Conservation (phyloP, 2,329 filamentous ascomycete species). For the Corynespora cassiicola region DNA sequence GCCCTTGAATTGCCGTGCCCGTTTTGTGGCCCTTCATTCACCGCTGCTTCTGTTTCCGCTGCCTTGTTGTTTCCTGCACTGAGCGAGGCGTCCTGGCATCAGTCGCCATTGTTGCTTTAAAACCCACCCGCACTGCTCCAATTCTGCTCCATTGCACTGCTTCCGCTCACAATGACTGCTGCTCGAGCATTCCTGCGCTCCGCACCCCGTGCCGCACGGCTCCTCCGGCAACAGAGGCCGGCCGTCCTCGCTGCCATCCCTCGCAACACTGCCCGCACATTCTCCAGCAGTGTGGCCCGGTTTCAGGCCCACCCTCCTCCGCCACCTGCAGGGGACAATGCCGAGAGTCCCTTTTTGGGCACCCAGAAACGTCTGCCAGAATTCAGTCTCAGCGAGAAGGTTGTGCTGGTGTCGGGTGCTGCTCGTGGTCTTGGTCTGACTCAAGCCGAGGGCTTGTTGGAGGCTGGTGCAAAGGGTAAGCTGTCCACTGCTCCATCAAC, state of each 20-base stretch:
- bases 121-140: too few relatives aligned
- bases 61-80: not conserved
- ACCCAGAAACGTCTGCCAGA: constrained; percentile 63
- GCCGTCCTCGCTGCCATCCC: not conserved
- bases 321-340: constrained; percentile 11
- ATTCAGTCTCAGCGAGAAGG: constrained; percentile 75
- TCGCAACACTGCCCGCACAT: not conserved
- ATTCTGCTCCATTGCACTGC: not conserved
- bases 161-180: constrained; percentile 5
- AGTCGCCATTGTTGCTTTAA: too few relatives aligned
- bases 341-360: constrained; percentile 14
- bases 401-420: constrained; percentile 74
- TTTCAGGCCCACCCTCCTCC: constrained; percentile 5
- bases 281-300: constrained; percentile 6
- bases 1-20: not conserved
- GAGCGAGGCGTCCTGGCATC: constrained; percentile 6
- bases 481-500: not conserved
- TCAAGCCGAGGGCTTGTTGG: constrained; percentile 74
- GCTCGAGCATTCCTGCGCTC: constrained; percentile 3
- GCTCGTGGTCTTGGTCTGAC: constrained; percentile 76
- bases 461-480: constrained; percentile 73
- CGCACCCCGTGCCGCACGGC: not conserved
- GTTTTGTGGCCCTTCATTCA: too few relatives aligned
- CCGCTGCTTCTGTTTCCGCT: too few relatives aligned
- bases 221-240: constrained; percentile 1